Evolutionary conservation across 768 basidiomycete species (phyloP).

Genomic region (Lanmaoa rubissima): DNA sequence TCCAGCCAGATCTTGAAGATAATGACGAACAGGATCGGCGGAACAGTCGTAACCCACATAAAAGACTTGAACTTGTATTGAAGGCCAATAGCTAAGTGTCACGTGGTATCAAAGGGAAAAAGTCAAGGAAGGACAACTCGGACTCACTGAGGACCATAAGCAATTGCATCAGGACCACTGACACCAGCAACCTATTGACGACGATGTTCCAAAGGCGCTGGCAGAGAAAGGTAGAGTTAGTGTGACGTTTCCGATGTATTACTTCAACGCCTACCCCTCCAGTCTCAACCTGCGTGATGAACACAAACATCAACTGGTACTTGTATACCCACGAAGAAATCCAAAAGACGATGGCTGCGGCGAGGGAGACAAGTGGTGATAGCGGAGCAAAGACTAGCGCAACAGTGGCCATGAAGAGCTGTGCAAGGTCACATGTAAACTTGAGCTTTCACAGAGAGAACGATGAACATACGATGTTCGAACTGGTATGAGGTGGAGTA

Average conservation of each 20-base stretch:
- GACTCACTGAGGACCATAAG: conserved; percentile 83
- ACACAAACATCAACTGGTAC: conserved; percentile 96
- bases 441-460: not conserved
- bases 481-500: conserved; percentile 32
- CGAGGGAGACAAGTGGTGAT: conserved; percentile 85
- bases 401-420: conserved; percentile 92
- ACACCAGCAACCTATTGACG: conserved; percentile 81
- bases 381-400: conserved; percentile 92
- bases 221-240: not conserved
- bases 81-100: conserved; percentile 72
- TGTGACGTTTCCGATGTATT: not conserved
- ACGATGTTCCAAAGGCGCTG: conserved; percentile 94
- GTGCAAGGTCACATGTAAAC: conserved; percentile 9
- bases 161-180: conserved; percentile 82
- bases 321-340: conserved; percentile 87
- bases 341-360: conserved; percentile 86
- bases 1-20: conserved; percentile 85
- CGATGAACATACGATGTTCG: conserved; percentile 50
- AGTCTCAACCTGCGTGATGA: conserved; percentile 82
- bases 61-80: conserved; percentile 72
- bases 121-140: not conserved
- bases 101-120: not conserved
- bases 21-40: conserved; percentile 76
- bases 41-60: conserved; percentile 80
- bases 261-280: conserved; percentile 68